Percentiles rank a stretch among this genome's conserved stretches.
phyloP scores from a whole-genome alignment of 2,329 filamentous ascomycete species.

The Cordyceps javanica region DNA sequence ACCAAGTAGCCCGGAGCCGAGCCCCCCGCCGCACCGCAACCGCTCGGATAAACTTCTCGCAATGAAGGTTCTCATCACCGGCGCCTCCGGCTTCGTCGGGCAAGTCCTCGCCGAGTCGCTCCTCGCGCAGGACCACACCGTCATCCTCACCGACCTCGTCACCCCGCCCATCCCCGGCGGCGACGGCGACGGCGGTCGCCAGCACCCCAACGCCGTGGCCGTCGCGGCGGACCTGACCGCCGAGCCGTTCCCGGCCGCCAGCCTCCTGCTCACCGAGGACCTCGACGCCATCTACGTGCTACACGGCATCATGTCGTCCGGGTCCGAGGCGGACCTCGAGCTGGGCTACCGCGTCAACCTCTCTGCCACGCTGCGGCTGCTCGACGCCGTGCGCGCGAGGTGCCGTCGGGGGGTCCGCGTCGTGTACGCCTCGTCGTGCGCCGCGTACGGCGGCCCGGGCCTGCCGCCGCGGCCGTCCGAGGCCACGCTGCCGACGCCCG shows the following conservation, averaged over 20 bases:
- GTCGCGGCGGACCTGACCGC: slow-evolving; percentile 14
- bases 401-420: slow-evolving; percentile 42
- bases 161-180: slow-evolving; percentile 38
- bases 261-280: slow-evolving; percentile 20
- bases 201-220: slow-evolving; percentile 19
- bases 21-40: background rate
- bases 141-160: slow-evolving; percentile 51
- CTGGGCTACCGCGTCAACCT: slow-evolving; percentile 50
- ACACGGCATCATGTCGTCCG: slow-evolving; percentile 58
- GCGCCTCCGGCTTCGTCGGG: slow-evolving; percentile 56
- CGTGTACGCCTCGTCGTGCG: slow-evolving; percentile 53
- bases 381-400: slow-evolving; percentile 40
- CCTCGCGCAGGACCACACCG: slow-evolving; percentile 33
- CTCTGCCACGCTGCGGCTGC: slow-evolving; percentile 45
- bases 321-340: slow-evolving; percentile 52
- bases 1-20: no score
- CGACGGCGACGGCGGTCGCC: background rate
- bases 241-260: background rate
- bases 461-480: slow-evolving; percentile 34
- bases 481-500: slow-evolving; percentile 43
- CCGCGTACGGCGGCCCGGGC: slow-evolving; percentile 49
- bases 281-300: slow-evolving; percentile 48
- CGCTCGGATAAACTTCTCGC: no score
- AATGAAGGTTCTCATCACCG: slow-evolving; percentile 50
- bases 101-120: slow-evolving; percentile 51